Evolutionary conservation across 768 basidiomycete genomes (phyloP).

Genomic region (Boletus pseudo-olivaceus): DNA sequence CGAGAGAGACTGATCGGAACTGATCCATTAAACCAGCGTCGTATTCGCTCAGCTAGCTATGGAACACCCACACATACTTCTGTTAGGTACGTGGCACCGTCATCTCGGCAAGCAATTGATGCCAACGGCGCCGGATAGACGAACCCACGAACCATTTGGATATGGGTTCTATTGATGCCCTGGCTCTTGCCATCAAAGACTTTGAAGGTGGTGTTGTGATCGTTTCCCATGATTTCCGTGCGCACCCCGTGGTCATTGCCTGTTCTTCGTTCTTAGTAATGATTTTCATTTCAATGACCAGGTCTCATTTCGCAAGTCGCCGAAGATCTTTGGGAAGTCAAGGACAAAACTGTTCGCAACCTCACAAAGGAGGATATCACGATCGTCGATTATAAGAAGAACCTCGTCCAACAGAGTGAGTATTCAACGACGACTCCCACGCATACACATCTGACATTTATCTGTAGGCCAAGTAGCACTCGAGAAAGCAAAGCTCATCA

Average conservation of each 20-base stretch:
- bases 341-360: conserved; percentile 89
- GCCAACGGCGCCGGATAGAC: conserved; percentile 41
- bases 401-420: conserved; percentile 76
- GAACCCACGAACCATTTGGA: conserved; percentile 98
- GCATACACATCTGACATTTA: conserved; percentile 1
- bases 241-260: conserved; percentile 30
- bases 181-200: conserved; percentile 92
- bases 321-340: conserved; percentile 99
- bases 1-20: background rate
- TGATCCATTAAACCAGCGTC: conserved; percentile 50
- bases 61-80: conserved; percentile 94
- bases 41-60: conserved; percentile 96
- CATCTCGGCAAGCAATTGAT: conserved; percentile 8
- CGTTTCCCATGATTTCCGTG: conserved; percentile 99
- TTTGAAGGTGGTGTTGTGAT: conserved; percentile 99
- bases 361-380: conserved; percentile 87
- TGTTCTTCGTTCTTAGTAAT: conserved; percentile 7
- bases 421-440: background rate
- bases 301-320: conserved; percentile 97
- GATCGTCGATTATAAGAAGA: conserved; percentile 92
- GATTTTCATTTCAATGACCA: conserved; percentile 28
- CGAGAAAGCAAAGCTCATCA: conserved; percentile 91
- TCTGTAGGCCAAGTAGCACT: conserved; percentile 72
- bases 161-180: conserved; percentile 96
- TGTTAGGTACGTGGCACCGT: conserved; percentile 56